Base-by-base conservation (phyloP, 2,329 filamentous ascomycete genomes). In the Calcarisporium arbuscula region DNA sequence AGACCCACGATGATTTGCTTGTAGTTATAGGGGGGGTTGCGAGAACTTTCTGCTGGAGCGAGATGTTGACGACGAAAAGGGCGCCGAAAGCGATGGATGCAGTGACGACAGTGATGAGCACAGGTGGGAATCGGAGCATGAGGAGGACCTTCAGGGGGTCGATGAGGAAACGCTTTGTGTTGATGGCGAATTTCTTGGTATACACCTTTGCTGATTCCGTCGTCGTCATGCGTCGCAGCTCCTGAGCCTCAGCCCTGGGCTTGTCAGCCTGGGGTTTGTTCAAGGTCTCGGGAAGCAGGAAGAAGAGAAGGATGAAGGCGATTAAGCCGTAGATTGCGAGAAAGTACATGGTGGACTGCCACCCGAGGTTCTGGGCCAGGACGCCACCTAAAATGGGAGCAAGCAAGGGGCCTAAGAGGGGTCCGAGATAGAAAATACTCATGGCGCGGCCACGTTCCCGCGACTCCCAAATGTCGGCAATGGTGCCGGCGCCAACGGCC, bases 351-450 rank as follows among this genome's bases (percentile, higher is more conserved):
- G 83, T 85, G 25, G 78, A 78, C 47, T 82, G 68, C 86, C 86
- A 92, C 2, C 80, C 77, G 50, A 82, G 79, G 6, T 58, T 66
- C 45, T 85, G 62, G 0, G 81, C 70, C n/a, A 94, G 60, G 1
- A 71, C 75, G 28, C 85, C 86, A 34, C 85, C 86, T 20, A 92
- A 67, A 34, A 92, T 82, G 3, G 86, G 86, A 0, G 82, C 78
- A 6, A 90, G 56, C 11, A 92, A 60, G 0, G 86, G 86, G 0
- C 85, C 85, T 31, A 79, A 72, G 8, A 92, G 60, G 0, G 86
- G 85, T 0, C 86, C 86, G 0, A 92, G 68, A 48, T 89, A 92
- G 58, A 90, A 92, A 26, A 85, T 62, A 25, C 82, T 77, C 85
- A 92, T 92, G n/a, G 85, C 85, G 12, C 65, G 66, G 4, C 86